A percentile compares a stretch with the other conserved stretches of the same genome.
Conservation (phyloP, 192 early-diverging fungal genomes). For the Coemansia furcata region DNA sequence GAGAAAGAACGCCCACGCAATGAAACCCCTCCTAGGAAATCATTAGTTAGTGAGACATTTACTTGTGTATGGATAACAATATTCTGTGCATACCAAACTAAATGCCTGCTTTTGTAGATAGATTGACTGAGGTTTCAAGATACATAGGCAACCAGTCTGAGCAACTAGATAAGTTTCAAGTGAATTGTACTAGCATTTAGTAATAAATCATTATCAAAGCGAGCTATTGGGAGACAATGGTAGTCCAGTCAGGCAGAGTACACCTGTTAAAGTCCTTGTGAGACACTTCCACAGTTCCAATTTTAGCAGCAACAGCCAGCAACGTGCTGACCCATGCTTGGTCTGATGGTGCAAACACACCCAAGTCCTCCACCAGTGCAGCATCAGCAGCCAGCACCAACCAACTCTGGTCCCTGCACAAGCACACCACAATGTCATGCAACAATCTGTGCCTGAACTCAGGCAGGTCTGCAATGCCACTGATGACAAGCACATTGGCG, state of each 20-base stretch:
- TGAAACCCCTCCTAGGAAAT: no score
- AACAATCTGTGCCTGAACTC: slow-evolving; percentile 63
- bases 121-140: no score
- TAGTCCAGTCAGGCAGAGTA: slow-evolving; percentile 65
- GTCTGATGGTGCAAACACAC: slow-evolving; percentile 63
- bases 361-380: slow-evolving; percentile 55
- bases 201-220: no score
- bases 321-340: slow-evolving; percentile 82
- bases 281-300: slow-evolving; percentile 64
- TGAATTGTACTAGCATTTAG: no score
- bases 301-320: slow-evolving; percentile 71
- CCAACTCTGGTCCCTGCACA: slow-evolving; percentile 56
- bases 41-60: no score
- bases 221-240: background rate
- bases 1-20: no score
- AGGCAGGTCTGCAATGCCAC: slow-evolving; percentile 74
- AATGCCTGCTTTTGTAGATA: no score
- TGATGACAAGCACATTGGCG: slow-evolving; percentile 66
- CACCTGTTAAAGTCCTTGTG: slow-evolving; percentile 64
- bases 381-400: slow-evolving; percentile 52
- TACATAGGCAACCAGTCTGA: no score
- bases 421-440: slow-evolving; percentile 57
- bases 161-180: no score
- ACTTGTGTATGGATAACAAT: no score
- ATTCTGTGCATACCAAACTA: no score